phyloP scores from a whole-genome alignment of 78 protist genomes.

The Goniomonas avonlea region DNA sequence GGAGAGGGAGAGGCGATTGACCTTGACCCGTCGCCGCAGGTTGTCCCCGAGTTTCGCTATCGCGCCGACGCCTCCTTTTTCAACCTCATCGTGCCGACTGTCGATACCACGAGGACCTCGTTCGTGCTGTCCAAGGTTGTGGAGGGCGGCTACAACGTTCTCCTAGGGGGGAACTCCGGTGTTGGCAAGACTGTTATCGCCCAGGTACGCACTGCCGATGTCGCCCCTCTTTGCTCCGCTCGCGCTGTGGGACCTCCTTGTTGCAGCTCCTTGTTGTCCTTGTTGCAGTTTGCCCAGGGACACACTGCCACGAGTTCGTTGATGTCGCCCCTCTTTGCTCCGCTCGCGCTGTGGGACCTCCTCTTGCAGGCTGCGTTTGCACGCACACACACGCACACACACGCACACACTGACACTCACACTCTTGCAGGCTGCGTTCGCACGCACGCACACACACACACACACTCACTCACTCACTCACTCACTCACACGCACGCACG shows the following conservation, averaged over 20 bases:
- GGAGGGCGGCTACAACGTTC: neutral
- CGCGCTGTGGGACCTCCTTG: neutral
- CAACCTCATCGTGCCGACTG: conserved; percentile 49
- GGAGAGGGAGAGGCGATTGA: neutral
- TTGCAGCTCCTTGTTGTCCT: too few species aligned
- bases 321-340: neutral
- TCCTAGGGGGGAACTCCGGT: conserved; percentile 70
- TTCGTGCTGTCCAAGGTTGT: conserved; percentile 24
- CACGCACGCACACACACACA: too few species aligned
- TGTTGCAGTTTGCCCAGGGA: neutral
- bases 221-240: neutral
- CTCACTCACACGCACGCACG: too few species aligned
- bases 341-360: neutral
- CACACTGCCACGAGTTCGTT: neutral
- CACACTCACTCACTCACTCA: too few species aligned
- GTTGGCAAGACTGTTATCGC: conserved; percentile 66
- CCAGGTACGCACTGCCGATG: too few species aligned
- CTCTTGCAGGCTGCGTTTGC: neutral
- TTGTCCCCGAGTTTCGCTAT: conserved; percentile 14
- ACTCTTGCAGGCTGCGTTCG: neutral
- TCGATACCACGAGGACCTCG: conserved; percentile 32
- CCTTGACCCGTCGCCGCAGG: too few species aligned
- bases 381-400: too few species aligned
- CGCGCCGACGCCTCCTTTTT: conserved; percentile 19
- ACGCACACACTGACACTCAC: too few species aligned